phyloP scores from a whole-genome alignment of 768 basidiomycete species.

The Psilocybe sp. region DNA sequence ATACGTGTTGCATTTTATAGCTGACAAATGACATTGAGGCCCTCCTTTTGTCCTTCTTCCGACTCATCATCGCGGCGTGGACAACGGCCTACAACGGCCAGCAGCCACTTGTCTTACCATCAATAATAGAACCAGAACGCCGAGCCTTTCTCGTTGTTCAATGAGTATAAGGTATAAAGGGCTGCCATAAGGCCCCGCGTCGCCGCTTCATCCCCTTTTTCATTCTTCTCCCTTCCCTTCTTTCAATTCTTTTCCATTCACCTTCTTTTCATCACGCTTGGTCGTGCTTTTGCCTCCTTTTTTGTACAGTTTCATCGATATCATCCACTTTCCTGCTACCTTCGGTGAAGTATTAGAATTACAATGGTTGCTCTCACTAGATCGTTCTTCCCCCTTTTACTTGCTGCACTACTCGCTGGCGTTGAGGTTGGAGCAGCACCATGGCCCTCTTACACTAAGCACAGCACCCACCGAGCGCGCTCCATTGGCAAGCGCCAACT shows the following conservation, averaged over 20 bases:
- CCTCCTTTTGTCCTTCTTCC: too few species aligned
- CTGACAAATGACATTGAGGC: too few species aligned
- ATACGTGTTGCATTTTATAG: too few species aligned
- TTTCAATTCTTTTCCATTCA: slow-evolving; percentile 3
- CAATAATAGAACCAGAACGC: too few species aligned
- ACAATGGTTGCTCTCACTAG: slow-evolving; percentile 25
- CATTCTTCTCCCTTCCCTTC: slow-evolving; percentile 7
- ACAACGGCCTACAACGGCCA: too few species aligned
- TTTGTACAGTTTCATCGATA: slow-evolving; percentile 1
- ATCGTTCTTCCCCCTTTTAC: slow-evolving; percentile 22
- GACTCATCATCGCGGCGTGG: too few species aligned
- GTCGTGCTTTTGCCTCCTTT: slow-evolving; percentile 11
- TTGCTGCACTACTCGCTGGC: slow-evolving; percentile 21
- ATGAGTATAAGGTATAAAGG: neutral
- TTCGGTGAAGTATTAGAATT: too few species aligned
- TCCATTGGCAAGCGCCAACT: slow-evolving; percentile 22
- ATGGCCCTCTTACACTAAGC: slow-evolving; percentile 25
- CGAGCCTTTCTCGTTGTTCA: too few species aligned
- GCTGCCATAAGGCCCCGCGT: neutral
- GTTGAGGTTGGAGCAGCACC: slow-evolving; percentile 25
- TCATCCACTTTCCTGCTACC: slow-evolving; percentile 14
- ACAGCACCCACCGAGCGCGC: slow-evolving; percentile 28
- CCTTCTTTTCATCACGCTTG: slow-evolving; percentile 11
- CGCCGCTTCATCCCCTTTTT: neutral
- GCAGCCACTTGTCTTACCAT: too few species aligned